A percentile compares a stretch with the other conserved stretches of the same genome.
These are phyloP conservation scores for Protomyces gravidus DNA, from an alignment of 1,139 yeast genomes.

Conservation along the genomic window DNA sequence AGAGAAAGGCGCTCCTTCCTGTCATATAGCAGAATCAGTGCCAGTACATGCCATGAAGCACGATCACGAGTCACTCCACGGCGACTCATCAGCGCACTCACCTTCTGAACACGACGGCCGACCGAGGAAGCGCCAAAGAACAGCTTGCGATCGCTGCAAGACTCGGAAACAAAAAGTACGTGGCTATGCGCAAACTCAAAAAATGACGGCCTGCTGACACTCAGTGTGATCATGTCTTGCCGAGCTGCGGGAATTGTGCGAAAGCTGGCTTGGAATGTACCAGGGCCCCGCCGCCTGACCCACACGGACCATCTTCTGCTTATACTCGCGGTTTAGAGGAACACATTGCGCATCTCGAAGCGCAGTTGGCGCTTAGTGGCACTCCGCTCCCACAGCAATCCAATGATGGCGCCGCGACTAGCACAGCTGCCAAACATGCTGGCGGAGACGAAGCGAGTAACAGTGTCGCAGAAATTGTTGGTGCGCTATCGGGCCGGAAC, in stretches of 20 bases:
- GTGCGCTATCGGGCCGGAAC: neutral
- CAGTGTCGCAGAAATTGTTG: neutral
- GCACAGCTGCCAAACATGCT: neutral
- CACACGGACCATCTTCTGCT: neutral
- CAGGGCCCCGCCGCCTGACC: conserved; percentile 1
- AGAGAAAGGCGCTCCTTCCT: no score
- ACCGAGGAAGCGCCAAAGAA: neutral
- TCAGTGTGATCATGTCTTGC: neutral
- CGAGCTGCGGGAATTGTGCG: neutral
- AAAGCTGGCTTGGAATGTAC: neutral
- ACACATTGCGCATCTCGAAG: neutral
- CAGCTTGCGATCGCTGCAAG: neutral
- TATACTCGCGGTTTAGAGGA: conserved; percentile 1
- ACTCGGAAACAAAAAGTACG: neutral
- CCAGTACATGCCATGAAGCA: neutral
- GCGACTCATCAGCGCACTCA: neutral
- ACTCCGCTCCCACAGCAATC: neutral
- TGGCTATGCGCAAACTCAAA: no score
- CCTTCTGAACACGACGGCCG: neutral
- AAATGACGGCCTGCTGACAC: neutral
- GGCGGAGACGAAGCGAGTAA: neutral
- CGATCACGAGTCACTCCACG: neutral
- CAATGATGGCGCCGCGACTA: neutral
- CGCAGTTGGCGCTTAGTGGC: neutral
- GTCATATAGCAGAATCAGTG: no score